phyloP scores from a whole-genome alignment of 2,329 filamentous ascomycete species.

The Penicillium italicum region DNA sequence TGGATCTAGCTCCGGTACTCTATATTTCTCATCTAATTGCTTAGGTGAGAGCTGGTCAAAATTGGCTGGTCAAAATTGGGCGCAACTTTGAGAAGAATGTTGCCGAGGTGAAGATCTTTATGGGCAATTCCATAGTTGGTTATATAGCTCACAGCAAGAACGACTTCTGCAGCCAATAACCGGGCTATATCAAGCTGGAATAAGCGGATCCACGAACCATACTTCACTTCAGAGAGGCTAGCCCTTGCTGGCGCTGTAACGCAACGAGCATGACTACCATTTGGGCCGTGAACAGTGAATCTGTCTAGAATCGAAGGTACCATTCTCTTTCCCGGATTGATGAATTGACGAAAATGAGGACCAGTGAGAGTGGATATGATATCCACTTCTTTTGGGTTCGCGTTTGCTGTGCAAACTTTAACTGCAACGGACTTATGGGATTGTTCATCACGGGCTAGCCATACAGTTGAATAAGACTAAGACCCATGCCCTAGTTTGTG shows the following conservation, averaged over 20 bases:
- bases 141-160: conserved; percentile 33
- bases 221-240: conserved; percentile 20
- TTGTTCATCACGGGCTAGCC: conserved; percentile 26
- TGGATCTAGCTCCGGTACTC: conserved; percentile 19
- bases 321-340: neutral
- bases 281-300: neutral
- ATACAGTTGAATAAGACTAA: conserved; percentile 32
- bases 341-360: neutral
- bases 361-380: conserved; percentile 23
- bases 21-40: conserved; percentile 21
- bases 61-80: conserved; percentile 16
- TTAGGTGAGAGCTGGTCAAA: conserved; percentile 21
- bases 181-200: conserved; percentile 26
- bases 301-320: neutral
- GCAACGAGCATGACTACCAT: conserved; percentile 25
- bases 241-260: conserved; percentile 17
- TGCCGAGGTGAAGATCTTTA: conserved; percentile 27
- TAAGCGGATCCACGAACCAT: conserved; percentile 22
- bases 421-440: conserved; percentile 10
- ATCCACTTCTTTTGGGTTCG: neutral
- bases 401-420: neutral
- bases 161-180: conserved; percentile 26
- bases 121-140: conserved; percentile 27
- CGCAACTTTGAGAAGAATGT: conserved; percentile 22
- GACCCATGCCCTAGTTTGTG: conserved; percentile 41